phyloP scores from a whole-genome alignment of 2,329 filamentous ascomycete genomes.

The Thielaviopsis euricoi region DNA sequence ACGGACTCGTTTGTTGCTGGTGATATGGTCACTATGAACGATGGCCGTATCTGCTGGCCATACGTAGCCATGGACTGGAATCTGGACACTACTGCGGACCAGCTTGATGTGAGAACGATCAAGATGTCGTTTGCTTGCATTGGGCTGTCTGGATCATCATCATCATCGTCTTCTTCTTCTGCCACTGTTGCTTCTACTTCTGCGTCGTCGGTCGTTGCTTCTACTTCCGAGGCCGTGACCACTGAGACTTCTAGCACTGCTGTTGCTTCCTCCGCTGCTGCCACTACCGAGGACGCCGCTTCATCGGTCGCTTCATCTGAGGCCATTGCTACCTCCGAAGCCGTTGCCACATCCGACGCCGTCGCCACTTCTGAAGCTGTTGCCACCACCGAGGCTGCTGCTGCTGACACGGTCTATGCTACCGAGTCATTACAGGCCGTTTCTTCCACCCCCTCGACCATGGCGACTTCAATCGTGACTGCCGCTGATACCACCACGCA shows the following conservation, averaged over 20 bases:
- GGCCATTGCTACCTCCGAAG: constrained; percentile 19
- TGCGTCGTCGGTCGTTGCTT: background rate
- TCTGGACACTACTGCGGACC: constrained; percentile 19
- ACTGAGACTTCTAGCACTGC: constrained; percentile 26
- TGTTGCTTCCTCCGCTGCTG: constrained; percentile 23
- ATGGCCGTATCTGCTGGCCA: constrained; percentile 44
- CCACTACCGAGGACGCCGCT: constrained; percentile 25
- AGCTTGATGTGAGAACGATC: constrained; percentile 16
- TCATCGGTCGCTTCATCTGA: constrained; percentile 50
- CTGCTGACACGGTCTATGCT: background rate
- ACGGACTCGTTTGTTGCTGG: constrained; percentile 41
- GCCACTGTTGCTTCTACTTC: background rate
- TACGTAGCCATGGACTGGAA: constrained; percentile 40
- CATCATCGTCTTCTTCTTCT: background rate
- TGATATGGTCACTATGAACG: constrained; percentile 43
- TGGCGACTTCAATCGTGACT: background rate
- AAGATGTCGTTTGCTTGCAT: constrained; percentile 39
- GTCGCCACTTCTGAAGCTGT: background rate
- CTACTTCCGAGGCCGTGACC: constrained; percentile 2
- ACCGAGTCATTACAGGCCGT: background rate
- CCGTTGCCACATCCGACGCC: too few relatives aligned
- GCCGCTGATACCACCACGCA: background rate
- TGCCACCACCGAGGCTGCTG: background rate
- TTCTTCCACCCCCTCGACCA: background rate
- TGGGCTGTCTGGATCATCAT: background rate